Evolutionary conservation across 441 rosid species (phyloP).

Genomic region (Erysimum pusillum): DNA sequence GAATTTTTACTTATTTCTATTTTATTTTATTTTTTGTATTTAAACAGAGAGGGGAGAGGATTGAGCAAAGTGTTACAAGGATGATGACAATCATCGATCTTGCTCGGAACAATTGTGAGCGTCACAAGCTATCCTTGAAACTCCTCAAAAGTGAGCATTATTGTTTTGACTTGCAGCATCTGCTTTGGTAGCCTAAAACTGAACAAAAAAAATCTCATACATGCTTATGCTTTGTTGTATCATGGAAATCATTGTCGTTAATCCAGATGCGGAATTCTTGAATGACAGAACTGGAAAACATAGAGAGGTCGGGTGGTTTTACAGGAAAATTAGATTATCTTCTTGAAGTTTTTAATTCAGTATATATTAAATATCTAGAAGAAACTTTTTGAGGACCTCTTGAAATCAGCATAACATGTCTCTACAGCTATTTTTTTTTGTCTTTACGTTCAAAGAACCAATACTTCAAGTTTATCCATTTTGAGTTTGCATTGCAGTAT

Average conservation of each 20-base stretch:
- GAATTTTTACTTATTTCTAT: constrained; percentile 18
- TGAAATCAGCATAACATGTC: no score
- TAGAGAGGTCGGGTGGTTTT: constrained; percentile 71
- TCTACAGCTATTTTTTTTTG: no score
- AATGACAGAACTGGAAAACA: constrained; percentile 92
- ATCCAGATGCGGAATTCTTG: constrained; percentile 89
- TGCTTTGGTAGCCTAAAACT: constrained; percentile 1
- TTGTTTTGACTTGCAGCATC: constrained; percentile 9
- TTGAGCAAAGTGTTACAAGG: constrained; percentile 94
- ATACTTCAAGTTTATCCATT: not conserved
- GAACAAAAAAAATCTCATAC: not conserved
- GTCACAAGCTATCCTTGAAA: constrained; percentile 91
- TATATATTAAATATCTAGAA: no score
- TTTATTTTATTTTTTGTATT: constrained; percentile 17
- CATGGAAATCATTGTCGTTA: constrained; percentile 95
- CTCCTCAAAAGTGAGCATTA: constrained; percentile 78
- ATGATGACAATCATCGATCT: constrained; percentile 98
- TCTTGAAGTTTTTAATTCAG: no score
- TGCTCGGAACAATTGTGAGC: constrained; percentile 97
- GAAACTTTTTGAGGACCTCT: not conserved
- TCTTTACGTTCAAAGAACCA: constrained; percentile 6
- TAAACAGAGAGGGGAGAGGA: constrained; percentile 77
- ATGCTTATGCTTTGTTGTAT: constrained; percentile 40
- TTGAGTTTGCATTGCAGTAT: constrained; percentile 65
- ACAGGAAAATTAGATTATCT: constrained; percentile 12